Base-by-base conservation (phyloP, 2,329 filamentous ascomycete genomes). In the Aureobasidium pullulans region DNA sequence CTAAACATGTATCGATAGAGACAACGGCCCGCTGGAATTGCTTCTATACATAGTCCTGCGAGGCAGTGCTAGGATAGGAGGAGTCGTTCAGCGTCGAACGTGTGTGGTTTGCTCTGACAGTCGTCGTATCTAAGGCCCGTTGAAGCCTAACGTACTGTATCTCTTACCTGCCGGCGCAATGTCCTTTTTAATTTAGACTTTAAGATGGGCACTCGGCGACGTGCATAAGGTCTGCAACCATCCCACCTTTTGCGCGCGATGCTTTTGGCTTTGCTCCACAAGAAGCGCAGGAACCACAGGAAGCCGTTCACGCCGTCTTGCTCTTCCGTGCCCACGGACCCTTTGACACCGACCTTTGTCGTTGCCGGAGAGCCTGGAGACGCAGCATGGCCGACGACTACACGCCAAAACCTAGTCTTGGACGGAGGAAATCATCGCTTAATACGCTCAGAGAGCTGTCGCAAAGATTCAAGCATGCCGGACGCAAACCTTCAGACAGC, bases 101-200 rank as follows among this genome's bases (percentile, higher is more conserved):
- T 37, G 39, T 31, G 28, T 23, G 23, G 42, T 6, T 43, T 34
- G 50, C 39, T 34, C 9, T 54, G 50, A 52, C 23, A 23, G 23
- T 10, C 5, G 32, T 49, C 31, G 31, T 42, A 36, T 13, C 13
- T 29, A 13, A 31, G n/a, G 39, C 23, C 36, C 50, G 50, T 54
- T 54, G 50, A 43, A 23, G 50, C 50, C 50, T 54, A 43, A 54
- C 50, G 50, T 54, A 34, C 50, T 54, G 50, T 54, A 54, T 54
- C 50, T 43, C 50, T 32, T 42, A 54, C 37, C 37, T 32, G 52
- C 37, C 39, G 40, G 15, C 31, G 52, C 52, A 56, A 56, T 36
- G 52, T 46, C 52, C 52, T 44, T 46, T 40, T 37, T 56, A 56
- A 56, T 56, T 56, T 56, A 56, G 40, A 46, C 52, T 46, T 36